phyloP scores from a whole-genome alignment of 2,329 filamentous ascomycete species.

The Fusarium circinatum region DNA sequence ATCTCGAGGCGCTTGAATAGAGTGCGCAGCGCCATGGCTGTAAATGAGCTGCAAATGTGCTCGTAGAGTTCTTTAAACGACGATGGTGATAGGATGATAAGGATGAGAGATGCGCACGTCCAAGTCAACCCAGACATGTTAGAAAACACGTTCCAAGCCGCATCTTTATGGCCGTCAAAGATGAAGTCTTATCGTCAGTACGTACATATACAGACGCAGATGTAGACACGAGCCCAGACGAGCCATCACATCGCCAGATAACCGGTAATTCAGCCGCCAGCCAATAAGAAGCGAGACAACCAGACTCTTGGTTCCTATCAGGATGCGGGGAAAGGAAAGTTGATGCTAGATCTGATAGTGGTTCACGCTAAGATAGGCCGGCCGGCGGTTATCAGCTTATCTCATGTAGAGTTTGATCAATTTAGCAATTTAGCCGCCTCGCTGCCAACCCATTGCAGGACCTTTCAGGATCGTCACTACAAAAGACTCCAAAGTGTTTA shows the following conservation, averaged over 20 bases:
- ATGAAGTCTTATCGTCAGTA: neutral
- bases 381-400: neutral
- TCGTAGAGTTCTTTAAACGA: neutral
- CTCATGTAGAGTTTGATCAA: neutral
- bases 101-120: neutral
- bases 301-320: neutral
- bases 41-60: neutral
- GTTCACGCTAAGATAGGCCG: neutral
- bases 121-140: neutral
- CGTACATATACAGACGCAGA: neutral
- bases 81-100: neutral
- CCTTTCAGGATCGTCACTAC: neutral
- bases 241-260: neutral
- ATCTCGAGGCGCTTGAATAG: neutral
- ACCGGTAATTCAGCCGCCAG: neutral
- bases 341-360: neutral
- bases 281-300: neutral
- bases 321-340: neutral
- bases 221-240: neutral
- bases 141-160: neutral
- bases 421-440: neutral
- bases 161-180: neutral
- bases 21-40: neutral
- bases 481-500: neutral
- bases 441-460: neutral